phyloP scores from a whole-genome alignment of 1,139 yeast genomes.

The Arxiozyma bovina region DNA sequence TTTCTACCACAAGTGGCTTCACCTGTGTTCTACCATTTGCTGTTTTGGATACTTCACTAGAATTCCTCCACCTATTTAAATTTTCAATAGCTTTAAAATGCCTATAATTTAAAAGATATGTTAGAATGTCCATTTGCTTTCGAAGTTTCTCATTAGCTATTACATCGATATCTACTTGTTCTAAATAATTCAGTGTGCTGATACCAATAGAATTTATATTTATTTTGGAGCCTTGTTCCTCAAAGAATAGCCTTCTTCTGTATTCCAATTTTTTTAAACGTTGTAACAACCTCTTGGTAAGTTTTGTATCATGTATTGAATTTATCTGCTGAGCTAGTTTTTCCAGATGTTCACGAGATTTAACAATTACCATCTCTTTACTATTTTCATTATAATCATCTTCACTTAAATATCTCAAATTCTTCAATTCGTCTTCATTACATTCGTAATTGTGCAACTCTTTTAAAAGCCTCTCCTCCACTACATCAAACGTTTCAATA shows the following conservation, averaged over 20 bases:
- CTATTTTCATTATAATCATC: conserved; percentile 4
- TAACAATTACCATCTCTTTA: background rate
- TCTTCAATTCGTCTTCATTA: conserved; percentile 29
- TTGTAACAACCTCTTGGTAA: conserved; percentile 17
- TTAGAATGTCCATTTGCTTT: conserved; percentile 20
- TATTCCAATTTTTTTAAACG: conserved; percentile 20
- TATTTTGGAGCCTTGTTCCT: conserved; percentile 13
- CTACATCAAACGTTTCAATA: conserved; percentile 35
- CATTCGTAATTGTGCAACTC: conserved; percentile 34
- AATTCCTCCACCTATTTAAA: conserved; percentile 19
- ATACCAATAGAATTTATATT: conserved; percentile 12
- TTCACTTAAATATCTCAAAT: conserved; percentile 14
- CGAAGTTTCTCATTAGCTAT: conserved; percentile 13
- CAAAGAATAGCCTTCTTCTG: conserved; percentile 18
- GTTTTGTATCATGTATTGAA: conserved; percentile 23
- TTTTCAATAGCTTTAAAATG: conserved; percentile 16
- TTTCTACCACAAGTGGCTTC: conserved; percentile 17
- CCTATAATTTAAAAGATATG: conserved; percentile 19
- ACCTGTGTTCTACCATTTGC: conserved; percentile 12
- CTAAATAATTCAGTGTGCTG: conserved; percentile 16
- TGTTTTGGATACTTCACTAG: background rate
- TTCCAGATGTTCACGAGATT: conserved; percentile 21
- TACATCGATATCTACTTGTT: conserved; percentile 12
- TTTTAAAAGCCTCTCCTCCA: conserved; percentile 36
- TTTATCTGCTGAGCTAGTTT: conserved; percentile 27